Percentiles rank a stretch among this genome's conserved stretches.
Conservation (phyloP, 208 protist genomes). For the Leishmania martiniquensis region DNA sequence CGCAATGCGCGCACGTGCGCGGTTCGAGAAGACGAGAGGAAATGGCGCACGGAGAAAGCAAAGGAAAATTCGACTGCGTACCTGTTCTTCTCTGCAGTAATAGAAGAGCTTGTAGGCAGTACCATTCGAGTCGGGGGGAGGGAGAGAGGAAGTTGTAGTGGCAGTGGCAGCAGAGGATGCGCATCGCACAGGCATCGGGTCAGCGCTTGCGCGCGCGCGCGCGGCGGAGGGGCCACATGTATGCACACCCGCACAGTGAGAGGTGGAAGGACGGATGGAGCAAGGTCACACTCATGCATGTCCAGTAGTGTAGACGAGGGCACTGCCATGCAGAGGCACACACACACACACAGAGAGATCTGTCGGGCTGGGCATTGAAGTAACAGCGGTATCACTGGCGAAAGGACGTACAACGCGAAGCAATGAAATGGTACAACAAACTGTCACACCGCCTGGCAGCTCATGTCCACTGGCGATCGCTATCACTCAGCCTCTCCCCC, state of each 20-base stretch:
- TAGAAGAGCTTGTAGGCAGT: not conserved
- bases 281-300: not conserved
- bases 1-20: not conserved
- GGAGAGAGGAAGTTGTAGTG: not conserved
- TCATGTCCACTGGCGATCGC: too few species aligned
- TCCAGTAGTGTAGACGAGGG: not conserved
- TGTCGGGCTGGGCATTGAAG: not conserved
- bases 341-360: not conserved
- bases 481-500: not conserved
- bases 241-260: not conserved
- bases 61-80: not conserved
- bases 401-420: not conserved
- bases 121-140: not conserved
- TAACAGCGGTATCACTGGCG: not conserved
- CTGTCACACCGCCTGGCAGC: not conserved
- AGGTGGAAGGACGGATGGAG: not conserved
- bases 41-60: not conserved
- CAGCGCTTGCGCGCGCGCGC: not conserved
- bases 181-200: not conserved
- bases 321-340: not conserved
- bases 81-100: not conserved
- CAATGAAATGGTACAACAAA: not conserved
- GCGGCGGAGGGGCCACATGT: not conserved
- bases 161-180: not conserved
- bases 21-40: not conserved